A percentile compares a stretch with the other conserved stretches of the same genome.
Conservation (phyloP, 1,139 yeast species). For the Yamadazyma oceani region DNA sequence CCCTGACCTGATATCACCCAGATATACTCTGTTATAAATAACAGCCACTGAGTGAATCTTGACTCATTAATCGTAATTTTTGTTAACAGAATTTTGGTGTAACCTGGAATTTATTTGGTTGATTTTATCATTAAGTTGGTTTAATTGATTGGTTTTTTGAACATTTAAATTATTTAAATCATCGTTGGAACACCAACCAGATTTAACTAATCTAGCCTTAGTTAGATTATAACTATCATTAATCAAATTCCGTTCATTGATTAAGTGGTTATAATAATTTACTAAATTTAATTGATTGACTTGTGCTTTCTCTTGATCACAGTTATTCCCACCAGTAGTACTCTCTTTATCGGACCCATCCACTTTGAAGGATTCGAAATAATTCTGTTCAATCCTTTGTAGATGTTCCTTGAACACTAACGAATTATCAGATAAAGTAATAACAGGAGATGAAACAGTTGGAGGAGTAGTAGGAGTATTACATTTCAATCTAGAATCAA, state of each 20-base stretch:
- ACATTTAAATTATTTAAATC: constrained; percentile 43
- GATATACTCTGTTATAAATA: too few relatives aligned
- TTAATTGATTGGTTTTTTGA: constrained; percentile 33
- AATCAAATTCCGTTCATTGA: constrained; percentile 26
- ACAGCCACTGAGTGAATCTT: not conserved
- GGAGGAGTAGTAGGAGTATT: constrained; percentile 33
- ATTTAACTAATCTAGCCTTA: constrained; percentile 31
- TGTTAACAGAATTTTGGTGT: constrained; percentile 3
- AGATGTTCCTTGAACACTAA: constrained; percentile 28
- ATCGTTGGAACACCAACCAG: constrained; percentile 49
- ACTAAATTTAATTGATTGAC: constrained; percentile 9
- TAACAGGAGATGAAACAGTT: constrained; percentile 39
- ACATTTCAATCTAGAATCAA: constrained; percentile 15
- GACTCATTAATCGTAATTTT: constrained; percentile 13
- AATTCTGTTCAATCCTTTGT: constrained; percentile 36
- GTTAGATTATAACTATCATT: constrained; percentile 38
- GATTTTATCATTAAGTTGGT: constrained; percentile 33
- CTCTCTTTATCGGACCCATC: constrained; percentile 3
- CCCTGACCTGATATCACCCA: not conserved
- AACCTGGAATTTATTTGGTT: constrained; percentile 18
- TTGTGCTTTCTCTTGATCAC: not conserved
- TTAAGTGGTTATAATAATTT: constrained; percentile 15
- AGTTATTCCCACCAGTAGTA: constrained; percentile 5
- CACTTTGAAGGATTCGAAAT: constrained; percentile 26
- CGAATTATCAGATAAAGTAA: constrained; percentile 42